These are phyloP conservation scores for Cyclostephanos invisitatus DNA, from an alignment of 108 stramenopile species.

Conservation along the genomic window DNA sequence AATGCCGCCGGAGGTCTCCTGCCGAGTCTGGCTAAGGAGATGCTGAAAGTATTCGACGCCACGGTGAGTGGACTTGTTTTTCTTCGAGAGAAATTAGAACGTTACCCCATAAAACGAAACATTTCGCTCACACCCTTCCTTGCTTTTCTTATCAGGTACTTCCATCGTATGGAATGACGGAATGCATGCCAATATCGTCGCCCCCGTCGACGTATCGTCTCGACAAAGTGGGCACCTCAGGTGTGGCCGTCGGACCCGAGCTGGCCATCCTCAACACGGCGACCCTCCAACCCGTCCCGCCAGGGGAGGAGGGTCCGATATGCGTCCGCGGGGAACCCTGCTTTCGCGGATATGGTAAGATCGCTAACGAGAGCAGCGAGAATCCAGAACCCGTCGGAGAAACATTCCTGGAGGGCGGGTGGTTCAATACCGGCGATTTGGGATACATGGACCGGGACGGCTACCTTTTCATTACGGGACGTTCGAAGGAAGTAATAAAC, in stretches of 20 bases:
- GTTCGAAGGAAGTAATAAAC: conserved; percentile 87
- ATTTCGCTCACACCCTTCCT: neutral
- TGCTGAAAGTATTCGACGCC: neutral
- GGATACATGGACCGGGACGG: conserved; percentile 74
- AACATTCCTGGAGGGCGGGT: conserved; percentile 40
- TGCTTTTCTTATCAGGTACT: conserved; percentile 25
- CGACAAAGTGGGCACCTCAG: conserved; percentile 54
- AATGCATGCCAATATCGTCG: conserved; percentile 76
- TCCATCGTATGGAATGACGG: conserved; percentile 78
- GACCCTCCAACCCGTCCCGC: neutral
- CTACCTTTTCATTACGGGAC: conserved; percentile 73
- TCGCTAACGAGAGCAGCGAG: neutral
- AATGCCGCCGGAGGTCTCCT: conserved; percentile 73
- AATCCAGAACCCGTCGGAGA: neutral
- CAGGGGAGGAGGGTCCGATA: conserved; percentile 45
- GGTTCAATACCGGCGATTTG: conserved; percentile 85
- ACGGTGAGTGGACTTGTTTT: neutral
- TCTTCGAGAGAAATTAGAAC: neutral
- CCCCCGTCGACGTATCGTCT: conserved; percentile 61
- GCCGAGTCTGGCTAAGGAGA: conserved; percentile 23
- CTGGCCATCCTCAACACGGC: conserved; percentile 44
- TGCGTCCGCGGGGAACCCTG: conserved; percentile 48
- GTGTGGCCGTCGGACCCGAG: conserved; percentile 51
- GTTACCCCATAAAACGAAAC: no score
- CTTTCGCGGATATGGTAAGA: conserved; percentile 49